Percentiles rank a stretch among this genome's conserved stretches.
Evolutionary conservation across 768 basidiomycete species (phyloP).

Genomic region (Amanita muscaria): DNA sequence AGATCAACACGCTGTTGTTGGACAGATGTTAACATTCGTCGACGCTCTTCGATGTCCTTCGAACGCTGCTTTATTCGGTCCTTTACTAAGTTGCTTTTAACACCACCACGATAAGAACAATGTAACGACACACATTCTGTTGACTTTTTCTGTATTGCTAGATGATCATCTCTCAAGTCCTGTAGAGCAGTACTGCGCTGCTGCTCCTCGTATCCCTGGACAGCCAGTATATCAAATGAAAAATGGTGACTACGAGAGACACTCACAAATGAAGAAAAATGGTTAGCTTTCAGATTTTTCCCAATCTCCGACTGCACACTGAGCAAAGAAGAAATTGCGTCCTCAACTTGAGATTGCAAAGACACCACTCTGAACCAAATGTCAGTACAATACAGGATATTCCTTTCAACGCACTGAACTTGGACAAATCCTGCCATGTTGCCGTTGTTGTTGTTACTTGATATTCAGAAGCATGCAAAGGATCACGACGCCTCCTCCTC

Average conservation of each 20-base stretch:
- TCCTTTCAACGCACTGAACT: conserved; percentile 34
- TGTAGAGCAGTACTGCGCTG: conserved; percentile 52
- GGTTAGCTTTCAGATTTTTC: conserved; percentile 34
- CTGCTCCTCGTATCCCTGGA: conserved; percentile 58
- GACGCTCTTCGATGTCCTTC: conserved; percentile 36
- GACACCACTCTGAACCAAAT: conserved; percentile 35
- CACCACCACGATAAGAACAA: neutral
- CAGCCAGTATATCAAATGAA: conserved; percentile 11
- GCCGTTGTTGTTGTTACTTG: conserved; percentile 35
- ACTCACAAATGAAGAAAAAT: conserved; percentile 34
- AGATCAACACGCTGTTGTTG: conserved; percentile 24
- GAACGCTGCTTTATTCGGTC: conserved; percentile 34
- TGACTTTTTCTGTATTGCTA: neutral
- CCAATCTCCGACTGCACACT: conserved; percentile 43
- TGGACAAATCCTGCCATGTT: conserved; percentile 60
- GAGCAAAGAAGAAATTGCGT: conserved; percentile 39
- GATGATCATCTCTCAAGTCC: conserved; percentile 31
- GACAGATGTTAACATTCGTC: conserved; percentile 36
- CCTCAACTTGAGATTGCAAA: conserved; percentile 42
- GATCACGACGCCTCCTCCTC: neutral
- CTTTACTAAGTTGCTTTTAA: conserved; percentile 25
- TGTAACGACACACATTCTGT: neutral
- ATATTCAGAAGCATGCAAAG: conserved; percentile 8
- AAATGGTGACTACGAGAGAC: neutral
- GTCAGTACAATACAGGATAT: conserved; percentile 4